Evolutionary conservation across 2,329 filamentous ascomycete species (phyloP).

Genomic region (Curvularia spicifera): DNA sequence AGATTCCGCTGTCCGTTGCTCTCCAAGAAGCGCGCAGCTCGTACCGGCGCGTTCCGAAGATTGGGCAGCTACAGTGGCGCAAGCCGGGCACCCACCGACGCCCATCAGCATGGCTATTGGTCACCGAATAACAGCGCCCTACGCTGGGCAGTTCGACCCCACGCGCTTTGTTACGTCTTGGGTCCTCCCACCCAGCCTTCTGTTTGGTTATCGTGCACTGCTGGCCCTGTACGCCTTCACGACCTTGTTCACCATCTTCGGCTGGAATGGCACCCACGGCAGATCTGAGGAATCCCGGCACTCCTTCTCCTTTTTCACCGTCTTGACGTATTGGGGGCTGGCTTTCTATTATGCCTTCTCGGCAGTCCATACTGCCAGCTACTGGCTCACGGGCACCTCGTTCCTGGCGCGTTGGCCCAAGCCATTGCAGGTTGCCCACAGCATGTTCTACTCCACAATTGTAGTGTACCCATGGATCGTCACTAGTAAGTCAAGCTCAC

Average conservation of each 20-base stretch:
- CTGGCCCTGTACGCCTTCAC: conserved; percentile 70
- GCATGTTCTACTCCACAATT: conserved; percentile 53
- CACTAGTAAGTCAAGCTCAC: conserved; percentile 46
- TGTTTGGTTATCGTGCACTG: conserved; percentile 64
- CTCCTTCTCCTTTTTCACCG: conserved; percentile 82
- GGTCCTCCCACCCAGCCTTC: conserved; percentile 70
- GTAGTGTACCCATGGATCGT: conserved; percentile 54
- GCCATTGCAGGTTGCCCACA: conserved; percentile 48
- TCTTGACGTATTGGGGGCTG: conserved; percentile 81
- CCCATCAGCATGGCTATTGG: conserved; percentile 35
- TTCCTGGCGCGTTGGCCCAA: conserved; percentile 49
- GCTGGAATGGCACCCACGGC: conserved; percentile 65
- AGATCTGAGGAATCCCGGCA: conserved; percentile 53
- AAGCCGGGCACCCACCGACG: conserved; percentile 12
- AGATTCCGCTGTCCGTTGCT: not conserved
- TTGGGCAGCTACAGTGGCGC: conserved; percentile 2
- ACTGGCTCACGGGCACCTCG: conserved; percentile 54
- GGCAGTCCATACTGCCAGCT: conserved; percentile 71
- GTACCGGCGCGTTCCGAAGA: conserved; percentile 8
- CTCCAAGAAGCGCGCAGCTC: not conserved
- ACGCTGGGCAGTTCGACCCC: conserved; percentile 50
- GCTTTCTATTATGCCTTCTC: conserved; percentile 78
- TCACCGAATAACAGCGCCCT: conserved; percentile 27
- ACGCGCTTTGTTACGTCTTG: conserved; percentile 79
- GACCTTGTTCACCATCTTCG: conserved; percentile 72